Conservation (phyloP, 1,139 yeast genomes). For the Candida sanyaensis region DNA sequence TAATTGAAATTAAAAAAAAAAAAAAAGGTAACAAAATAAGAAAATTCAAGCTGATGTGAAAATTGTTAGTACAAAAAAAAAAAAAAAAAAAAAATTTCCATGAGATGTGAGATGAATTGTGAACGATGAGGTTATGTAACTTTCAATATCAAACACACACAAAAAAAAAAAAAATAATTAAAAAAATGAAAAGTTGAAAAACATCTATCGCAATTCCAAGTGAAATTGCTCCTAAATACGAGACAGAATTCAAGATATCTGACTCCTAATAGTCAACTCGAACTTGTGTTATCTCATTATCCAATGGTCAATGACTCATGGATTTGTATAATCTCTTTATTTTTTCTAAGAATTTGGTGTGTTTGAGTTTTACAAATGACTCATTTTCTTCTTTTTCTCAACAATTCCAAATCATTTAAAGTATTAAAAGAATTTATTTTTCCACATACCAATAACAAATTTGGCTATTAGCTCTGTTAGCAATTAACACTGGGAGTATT, state of each 20-base stretch:
- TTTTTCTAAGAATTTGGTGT: too few relatives aligned
- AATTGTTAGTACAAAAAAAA: background rate
- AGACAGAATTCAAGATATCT: too few relatives aligned
- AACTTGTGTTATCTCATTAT: too few relatives aligned
- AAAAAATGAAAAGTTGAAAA: too few relatives aligned
- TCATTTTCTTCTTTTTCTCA: conserved; percentile 15
- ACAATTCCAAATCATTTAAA: conserved; percentile 7
- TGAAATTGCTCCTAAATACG: too few relatives aligned
- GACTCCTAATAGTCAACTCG: too few relatives aligned
- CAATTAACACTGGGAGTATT: conserved; percentile 22
- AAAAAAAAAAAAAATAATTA: background rate
- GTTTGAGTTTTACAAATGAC: too few relatives aligned
- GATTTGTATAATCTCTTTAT: too few relatives aligned
- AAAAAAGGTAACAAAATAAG: conserved; percentile 1
- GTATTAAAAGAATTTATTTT: background rate
- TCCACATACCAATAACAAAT: conserved; percentile 9
- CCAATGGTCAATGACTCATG: too few relatives aligned
- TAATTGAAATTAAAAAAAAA: too few relatives aligned
- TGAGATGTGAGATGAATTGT: too few relatives aligned
- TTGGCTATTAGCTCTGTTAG: conserved; percentile 10
- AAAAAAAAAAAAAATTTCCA: background rate
- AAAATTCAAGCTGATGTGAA: background rate
- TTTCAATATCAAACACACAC: background rate
- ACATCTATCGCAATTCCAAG: too few relatives aligned
- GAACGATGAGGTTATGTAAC: background rate